Evolutionary conservation across 805 yeast genomes (phyloP), one percentile per base, ranked within the genome.

Genomic region (Nakazawaea ishiwadae): DNA sequence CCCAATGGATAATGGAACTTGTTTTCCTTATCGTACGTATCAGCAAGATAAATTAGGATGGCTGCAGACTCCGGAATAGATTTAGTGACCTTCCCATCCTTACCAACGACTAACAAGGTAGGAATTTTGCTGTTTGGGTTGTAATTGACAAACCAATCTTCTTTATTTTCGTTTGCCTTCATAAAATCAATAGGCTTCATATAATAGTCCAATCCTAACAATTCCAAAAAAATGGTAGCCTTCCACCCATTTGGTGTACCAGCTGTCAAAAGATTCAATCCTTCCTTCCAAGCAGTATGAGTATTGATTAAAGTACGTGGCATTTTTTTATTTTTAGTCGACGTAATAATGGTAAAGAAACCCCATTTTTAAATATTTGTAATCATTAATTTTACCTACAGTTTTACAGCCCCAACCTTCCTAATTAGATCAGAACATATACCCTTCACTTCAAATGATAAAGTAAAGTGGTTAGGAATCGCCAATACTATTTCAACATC

Each of bases 91-190:
- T 70, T 56, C 4, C 79, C 80, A 4, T 68, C 62, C 27, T 55
- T 51, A 32, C 57, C 53, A 18, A 50, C 63, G 45, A 66, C 69
- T 1, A 63, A 62, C 28, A 81, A 56, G 0, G 78, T 68, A 19
- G 87, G 87, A 39, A 81, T 73, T 50, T 78, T 63, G 4, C 87
- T 86, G 50, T 80, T 79, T 16, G 81, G 79, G 55, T 79, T 77
- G 52, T 77, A 56, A 40, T 71, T 63, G 37, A 76, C 52, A 48
- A 65, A 81, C 80, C 81, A 75, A 5, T 66, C 74, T 47, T 73
- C 71, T 53, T 79, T 79, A 43, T 77, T 81, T 31, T 58, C 75
- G 12, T n/a, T 7, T 7, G 26, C 26, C 33, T 61, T 59, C 1
- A 44, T 3, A 31, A 80, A 53, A 45, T 74, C 73, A 40, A 81